Base-by-base conservation (phyloP, 768 basidiomycete genomes). In the Amanita thiersii region DNA sequence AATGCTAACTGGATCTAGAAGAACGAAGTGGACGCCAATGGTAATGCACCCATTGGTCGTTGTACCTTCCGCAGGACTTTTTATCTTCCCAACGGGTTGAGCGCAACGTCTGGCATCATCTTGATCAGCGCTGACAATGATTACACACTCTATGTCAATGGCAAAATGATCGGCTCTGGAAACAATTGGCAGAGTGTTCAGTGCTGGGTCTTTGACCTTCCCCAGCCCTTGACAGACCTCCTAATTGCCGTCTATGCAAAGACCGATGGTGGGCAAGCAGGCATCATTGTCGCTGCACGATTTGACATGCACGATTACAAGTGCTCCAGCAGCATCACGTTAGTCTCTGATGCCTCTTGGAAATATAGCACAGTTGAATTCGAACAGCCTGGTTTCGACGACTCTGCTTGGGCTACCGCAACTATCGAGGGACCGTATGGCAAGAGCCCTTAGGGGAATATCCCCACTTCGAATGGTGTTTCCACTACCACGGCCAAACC, bases 1-100 rank as follows among this genome's bases (percentile, higher is more conserved):
- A 25, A 48, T 19, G 52, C 60, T 2, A 31, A 39, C 5, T 63
- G 58, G 58, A 59, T 63, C 15, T 63, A 59, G 60, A 59, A 60
- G 20, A 56, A 52, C 40, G 59, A 62, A 21, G 43, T 56, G 23
- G 43, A 17, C 33, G 39, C 37, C 14, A 17, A 26, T 7, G 37
- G 37, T 26, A 24, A 26, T 19, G 39, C 39, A 12, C 28, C 39
- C 0, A n/a, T 40, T 17, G 53, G 52, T 10, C 39, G 21, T 12
- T 17, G 17, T 18, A 46, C 46, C 8, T 43, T 43, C 41, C 41
- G 41, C 18, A 24, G 24, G 11, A 21, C 14, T 5, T 21, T 39
- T 10, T 12, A 14, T 39, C 15, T 37, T 4, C 44, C 44, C 6
- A 36, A 23, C 14, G 38, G 38, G 4, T 4, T 36, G 14, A n/a